Conservation (phyloP, 257 asterid genomes). For the Sherardia arvensis region DNA sequence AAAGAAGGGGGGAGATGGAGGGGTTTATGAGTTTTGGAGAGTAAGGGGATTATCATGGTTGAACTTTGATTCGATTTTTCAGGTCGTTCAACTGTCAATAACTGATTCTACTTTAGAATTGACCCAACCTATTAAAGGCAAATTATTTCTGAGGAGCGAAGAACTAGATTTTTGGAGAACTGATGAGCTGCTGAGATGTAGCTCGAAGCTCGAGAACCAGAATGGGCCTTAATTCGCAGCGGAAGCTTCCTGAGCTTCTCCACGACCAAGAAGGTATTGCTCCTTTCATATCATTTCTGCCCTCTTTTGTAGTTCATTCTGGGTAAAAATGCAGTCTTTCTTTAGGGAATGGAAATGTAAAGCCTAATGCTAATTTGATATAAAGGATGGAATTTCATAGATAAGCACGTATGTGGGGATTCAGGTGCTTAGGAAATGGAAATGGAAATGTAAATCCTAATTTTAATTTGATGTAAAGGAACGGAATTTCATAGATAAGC, state of each 20-base stretch:
- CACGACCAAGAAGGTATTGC: constrained; percentile 79
- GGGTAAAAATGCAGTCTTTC: too few relatives aligned
- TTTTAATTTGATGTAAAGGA: too few relatives aligned
- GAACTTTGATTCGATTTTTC: not conserved
- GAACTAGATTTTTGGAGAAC: constrained; percentile 20
- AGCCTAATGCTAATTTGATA: too few relatives aligned
- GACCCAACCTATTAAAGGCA: not conserved
- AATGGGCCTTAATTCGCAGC: constrained; percentile 25
- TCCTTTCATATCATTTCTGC: too few relatives aligned
- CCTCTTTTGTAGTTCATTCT: too few relatives aligned
- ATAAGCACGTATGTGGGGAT: too few relatives aligned
- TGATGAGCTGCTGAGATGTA: constrained; percentile 75
- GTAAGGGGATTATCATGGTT: not conserved
- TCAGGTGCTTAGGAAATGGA: too few relatives aligned
- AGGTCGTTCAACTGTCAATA: not conserved
- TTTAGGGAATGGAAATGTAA: too few relatives aligned
- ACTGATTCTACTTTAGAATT: not conserved
- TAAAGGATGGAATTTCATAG: too few relatives aligned
- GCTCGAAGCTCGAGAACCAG: constrained; percentile 57
- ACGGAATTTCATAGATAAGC: too few relatives aligned
- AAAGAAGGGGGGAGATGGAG: not conserved
- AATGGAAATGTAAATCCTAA: too few relatives aligned
- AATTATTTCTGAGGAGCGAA: not conserved
- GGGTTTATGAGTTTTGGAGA: not conserved
- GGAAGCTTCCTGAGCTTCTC: constrained; percentile 77